Conservation (phyloP, 1,139 yeast genomes). For the Debaryomyces singareniensis region DNA sequence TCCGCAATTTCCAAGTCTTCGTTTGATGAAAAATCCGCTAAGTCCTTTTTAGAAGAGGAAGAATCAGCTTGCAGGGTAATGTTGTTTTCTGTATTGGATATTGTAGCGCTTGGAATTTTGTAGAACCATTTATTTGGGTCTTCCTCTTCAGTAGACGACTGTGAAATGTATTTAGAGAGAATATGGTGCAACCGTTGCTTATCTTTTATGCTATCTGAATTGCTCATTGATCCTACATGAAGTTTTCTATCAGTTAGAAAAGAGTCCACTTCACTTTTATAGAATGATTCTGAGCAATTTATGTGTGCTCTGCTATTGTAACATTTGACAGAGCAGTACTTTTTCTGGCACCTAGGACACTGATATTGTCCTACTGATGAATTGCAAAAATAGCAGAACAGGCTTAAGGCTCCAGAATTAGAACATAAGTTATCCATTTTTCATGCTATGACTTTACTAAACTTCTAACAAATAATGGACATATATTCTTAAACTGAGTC, state of each 20-base stretch:
- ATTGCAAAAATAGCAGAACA: no score
- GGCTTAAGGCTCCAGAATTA: no score
- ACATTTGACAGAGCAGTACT: constrained; percentile 7
- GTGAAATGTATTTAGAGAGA: not conserved
- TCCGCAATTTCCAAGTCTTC: constrained; percentile 1
- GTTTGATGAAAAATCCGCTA: not conserved
- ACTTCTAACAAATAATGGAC: no score
- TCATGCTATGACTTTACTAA: no score
- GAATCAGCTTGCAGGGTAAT: constrained; percentile 1
- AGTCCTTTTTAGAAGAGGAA: not conserved
- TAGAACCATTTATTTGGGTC: not conserved
- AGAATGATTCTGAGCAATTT: constrained; percentile 6
- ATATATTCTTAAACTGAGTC: no score
- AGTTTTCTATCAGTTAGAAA: constrained; percentile 1
- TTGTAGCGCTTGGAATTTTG: not conserved
- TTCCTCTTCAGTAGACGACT: not conserved
- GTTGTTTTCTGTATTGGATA: constrained; percentile 1
- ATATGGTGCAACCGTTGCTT: not conserved
- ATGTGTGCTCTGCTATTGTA: constrained; percentile 6
- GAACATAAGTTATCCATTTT: no score
- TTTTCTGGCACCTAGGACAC: constrained; percentile 6
- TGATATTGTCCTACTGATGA: constrained; percentile 3
- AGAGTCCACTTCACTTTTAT: constrained; percentile 2
- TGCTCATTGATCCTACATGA: no score
- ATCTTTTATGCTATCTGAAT: no score